Base-by-base conservation (phyloP, 2,329 filamentous ascomycete species). In the Alternaria sp. region DNA sequence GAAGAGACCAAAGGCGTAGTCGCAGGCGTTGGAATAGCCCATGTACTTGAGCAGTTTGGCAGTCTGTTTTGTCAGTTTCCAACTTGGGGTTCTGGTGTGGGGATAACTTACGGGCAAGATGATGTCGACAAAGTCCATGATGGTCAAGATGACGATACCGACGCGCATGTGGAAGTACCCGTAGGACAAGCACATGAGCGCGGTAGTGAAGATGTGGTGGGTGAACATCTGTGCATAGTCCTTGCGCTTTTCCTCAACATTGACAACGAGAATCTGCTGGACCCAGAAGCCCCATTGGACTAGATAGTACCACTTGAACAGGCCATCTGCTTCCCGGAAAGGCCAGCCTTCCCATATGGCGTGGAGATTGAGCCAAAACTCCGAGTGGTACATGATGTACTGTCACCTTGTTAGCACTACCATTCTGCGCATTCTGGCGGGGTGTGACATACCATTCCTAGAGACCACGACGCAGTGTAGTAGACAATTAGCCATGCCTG, bases 191-290 rank as follows among this genome's bases (percentile, higher is more conserved):
- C 89, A 89, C 66, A 99, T 89, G 45, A 99, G 87, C 5, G 85
- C 83, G 73, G 90, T 92, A 20, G 95, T 99, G 76, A 98, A 89
- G 75, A 97, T 87, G 81, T 99, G 95, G 79, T 98, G 95, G 18
- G 89, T 90, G 69, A 98, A 89, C 95, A 98, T 98, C 80, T 98
- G 94, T 83, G 89, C 91, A 80, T 97, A 91, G 73, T 99, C 95
- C 82, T 98, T 98, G 73, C 95, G 88, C 67, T 91, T 89, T 81
- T 96, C 92, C 80, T 99, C 95, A 62, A 98, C 93, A 80, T 97
- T 91, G 77, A 98, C 92, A 59, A 97, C 92, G 32, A 97, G 84
- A 66, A 98, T 91, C 81, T 97, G 94, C 81, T 98, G 94, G 49
- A 97, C 80, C 91, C 93, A 97, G 79, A 97, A 98, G 25, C 91